Evolutionary conservation across 768 basidiomycete genomes (phyloP).

Genomic region (Leucosporidium yakuticum): DNA sequence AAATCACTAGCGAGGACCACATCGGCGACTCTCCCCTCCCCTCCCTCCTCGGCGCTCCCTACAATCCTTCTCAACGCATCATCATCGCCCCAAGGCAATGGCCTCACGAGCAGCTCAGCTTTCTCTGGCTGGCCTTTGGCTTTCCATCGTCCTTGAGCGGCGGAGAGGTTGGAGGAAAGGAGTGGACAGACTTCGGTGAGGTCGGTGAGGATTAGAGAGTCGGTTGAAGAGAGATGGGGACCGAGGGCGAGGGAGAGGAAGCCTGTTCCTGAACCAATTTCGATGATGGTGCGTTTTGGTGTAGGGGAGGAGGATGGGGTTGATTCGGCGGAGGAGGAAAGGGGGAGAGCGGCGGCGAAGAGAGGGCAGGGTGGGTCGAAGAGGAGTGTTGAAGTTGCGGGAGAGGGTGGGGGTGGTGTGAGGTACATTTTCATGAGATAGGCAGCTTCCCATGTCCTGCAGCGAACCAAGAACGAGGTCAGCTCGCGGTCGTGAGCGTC

Average conservation of each 20-base stretch:
- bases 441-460: slow-evolving; percentile 59
- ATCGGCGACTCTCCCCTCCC: background rate
- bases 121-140: background rate
- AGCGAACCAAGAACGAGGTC: too few relatives aligned
- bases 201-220: slow-evolving; percentile 56
- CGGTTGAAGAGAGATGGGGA: slow-evolving; percentile 44
- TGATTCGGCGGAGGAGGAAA: too few relatives aligned
- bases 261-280: slow-evolving; percentile 75
- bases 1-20: slow-evolving; percentile 42
- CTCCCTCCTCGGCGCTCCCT: slow-evolving; percentile 42
- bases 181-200: slow-evolving; percentile 64
- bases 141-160: slow-evolving; percentile 11
- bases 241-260: slow-evolving; percentile 54
- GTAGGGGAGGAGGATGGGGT: slow-evolving; percentile 19
- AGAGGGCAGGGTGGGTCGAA: slow-evolving; percentile 19
- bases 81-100: slow-evolving; percentile 65
- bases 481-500: too few relatives aligned
- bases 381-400: slow-evolving; percentile 50
- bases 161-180: slow-evolving; percentile 47
- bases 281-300: slow-evolving; percentile 50
- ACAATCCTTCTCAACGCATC: slow-evolving; percentile 49
- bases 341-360: background rate
- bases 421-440: slow-evolving; percentile 59
- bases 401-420: slow-evolving; percentile 44
- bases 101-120: slow-evolving; percentile 48